Evolutionary conservation across 805 yeast genomes (phyloP).

Genomic region (Cyberlindnera maclurae): DNA sequence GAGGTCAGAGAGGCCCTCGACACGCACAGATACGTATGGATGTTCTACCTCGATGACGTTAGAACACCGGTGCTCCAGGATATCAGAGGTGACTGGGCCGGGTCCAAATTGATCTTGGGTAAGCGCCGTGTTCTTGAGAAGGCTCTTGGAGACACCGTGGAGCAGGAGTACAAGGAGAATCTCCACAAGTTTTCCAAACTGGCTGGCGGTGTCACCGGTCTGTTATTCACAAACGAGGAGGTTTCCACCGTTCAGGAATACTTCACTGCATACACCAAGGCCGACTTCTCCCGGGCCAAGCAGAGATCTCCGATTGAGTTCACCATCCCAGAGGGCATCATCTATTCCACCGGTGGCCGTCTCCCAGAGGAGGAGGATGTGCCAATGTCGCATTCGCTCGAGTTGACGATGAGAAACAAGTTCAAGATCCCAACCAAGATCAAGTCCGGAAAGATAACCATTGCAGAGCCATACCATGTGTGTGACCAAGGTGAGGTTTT

Average conservation of each 20-base stretch:
- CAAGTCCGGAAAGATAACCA: conserved; percentile 77
- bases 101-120: conserved; percentile 84
- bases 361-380: conserved; percentile 86
- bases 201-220: conserved; percentile 76
- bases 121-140: conserved; percentile 89
- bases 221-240: conserved; percentile 82
- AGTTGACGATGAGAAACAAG: conserved; percentile 83
- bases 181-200: conserved; percentile 59
- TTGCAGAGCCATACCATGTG: conserved; percentile 72
- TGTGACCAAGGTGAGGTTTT: conserved; percentile 73
- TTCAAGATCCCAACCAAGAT: conserved; percentile 88
- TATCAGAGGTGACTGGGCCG: conserved; percentile 87
- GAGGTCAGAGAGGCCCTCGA: conserved; percentile 83
- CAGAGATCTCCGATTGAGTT: conserved; percentile 77
- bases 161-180: conserved; percentile 86
- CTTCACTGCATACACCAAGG: conserved; percentile 67
- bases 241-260: conserved; percentile 88
- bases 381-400: conserved; percentile 94
- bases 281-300: conserved; percentile 89
- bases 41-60: conserved; percentile 80
- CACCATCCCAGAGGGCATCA: conserved; percentile 81
- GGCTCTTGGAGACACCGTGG: conserved; percentile 82
- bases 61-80: conserved; percentile 95
- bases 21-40: conserved; percentile 72
- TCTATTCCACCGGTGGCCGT: conserved; percentile 95